Evolutionary conservation across 1,284 basidiomycete genomes (phyloP), one percentile per base, ranked within the genome.

Genomic region (Sporisorium graminicola): DNA sequence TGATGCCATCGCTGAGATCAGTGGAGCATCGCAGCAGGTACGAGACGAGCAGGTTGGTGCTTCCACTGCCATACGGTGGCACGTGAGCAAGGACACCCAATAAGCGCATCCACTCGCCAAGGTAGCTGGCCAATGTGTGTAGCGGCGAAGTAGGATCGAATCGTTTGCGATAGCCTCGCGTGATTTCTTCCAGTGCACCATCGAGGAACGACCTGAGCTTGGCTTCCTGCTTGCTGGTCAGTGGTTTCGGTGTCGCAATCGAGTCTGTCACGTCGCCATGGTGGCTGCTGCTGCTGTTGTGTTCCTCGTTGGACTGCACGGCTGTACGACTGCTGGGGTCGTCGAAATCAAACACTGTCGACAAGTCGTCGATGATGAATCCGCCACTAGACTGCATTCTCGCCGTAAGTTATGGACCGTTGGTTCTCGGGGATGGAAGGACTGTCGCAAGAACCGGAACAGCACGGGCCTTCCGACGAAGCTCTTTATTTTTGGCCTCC

Each of bases 1-100:
- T 53, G 49, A 83, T 73, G 0, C 79, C 82, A 40, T 83, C 82
- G n/a, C 69, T 57, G 9, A 83, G 43, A 2, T 83, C 82, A 13
- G 74, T 74, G 1, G 78, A 80, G 40, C 74, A 65, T 4, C 82
- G 71, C 22, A 83, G 53, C 12, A 83, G 68, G 42, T 83, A 82
- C 7, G 75, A 68, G 40, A 81, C 67, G 46, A 75, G 73, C 20
- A 83, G 57, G 43, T 78, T 75, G n/a, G 73, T 72, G 55, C 68
- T 69, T 3, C 69, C 69, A 31, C 69, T 50, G 22, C 75, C 74
- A 27, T 74, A 65, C 14, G 78, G 79, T 8, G 82, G 82, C 18
- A 82, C 73, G 3, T 72, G 63, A 0, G 73, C 68, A 14, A 81
- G 46, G 5, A 83, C 73, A 5, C 69, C 59, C 5, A 83, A 42